Evolutionary conservation across 495 filamentous ascomycete species (phyloP).

Genomic region (Oidiodendron maius): DNA sequence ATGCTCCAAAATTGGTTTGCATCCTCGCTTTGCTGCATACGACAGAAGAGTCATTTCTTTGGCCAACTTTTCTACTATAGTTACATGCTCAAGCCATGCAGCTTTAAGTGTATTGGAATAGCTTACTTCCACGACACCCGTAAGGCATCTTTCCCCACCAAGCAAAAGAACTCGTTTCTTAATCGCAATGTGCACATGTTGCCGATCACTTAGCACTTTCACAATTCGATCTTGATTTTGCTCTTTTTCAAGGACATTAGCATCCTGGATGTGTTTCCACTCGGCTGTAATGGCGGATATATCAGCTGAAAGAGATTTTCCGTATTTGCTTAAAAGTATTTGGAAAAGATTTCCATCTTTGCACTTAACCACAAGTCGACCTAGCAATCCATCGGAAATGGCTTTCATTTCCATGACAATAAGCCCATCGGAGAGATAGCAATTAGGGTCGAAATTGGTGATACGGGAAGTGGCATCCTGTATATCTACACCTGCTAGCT

Average conservation of each 20-base stretch:
- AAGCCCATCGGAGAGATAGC: background rate
- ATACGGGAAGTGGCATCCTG: slow-evolving; percentile 1
- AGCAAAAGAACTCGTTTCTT: slow-evolving; percentile 2
- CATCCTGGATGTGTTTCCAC: background rate
- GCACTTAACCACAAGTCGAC: slow-evolving; percentile 4
- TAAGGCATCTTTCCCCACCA: background rate
- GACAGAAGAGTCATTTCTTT: slow-evolving; percentile 21
- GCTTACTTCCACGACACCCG: slow-evolving; percentile 6
- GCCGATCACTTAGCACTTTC: background rate
- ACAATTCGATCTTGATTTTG: slow-evolving; percentile 1
- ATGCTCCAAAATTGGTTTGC: background rate
- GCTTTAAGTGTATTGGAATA: slow-evolving; percentile 1
- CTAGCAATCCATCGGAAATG: background rate
- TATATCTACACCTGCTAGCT: slow-evolving; percentile 1
- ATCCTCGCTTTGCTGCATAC: slow-evolving; percentile 16
- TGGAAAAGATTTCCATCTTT: slow-evolving; percentile 5
- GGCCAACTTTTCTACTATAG: background rate
- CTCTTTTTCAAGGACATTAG: background rate
- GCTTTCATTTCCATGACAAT: background rate
- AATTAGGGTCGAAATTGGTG: slow-evolving; percentile 1
- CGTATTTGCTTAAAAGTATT: slow-evolving; percentile 1
- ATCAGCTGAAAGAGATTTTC: slow-evolving; percentile 2
- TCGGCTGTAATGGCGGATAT: background rate
- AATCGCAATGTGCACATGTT: slow-evolving; percentile 1
- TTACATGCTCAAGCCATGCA: slow-evolving; percentile 1